Base-by-base conservation (phyloP, 345 rosid species). In the Adansonia digitata region DNA sequence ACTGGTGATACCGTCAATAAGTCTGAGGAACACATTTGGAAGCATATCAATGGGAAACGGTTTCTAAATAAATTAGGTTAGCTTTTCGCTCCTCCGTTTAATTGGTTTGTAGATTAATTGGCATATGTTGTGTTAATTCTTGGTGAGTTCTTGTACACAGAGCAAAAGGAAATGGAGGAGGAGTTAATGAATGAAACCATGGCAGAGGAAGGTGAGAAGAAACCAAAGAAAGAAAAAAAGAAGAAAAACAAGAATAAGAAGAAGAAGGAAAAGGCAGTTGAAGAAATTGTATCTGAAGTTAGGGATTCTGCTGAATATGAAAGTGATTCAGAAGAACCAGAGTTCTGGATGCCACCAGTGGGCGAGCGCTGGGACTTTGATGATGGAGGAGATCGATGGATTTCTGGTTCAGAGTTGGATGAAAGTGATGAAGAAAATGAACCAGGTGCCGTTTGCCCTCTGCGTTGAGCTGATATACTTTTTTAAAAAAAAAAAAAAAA, bases 1-100 rank as follows among this genome's bases (percentile, higher is more conserved):
- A 94, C 97, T 0, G 97, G 94, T 29, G 92, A 91, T 81, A 88
- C 86, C 8, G 91, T 94, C 67, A 94, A 94, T 79, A 94, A 94
- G 78, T 84, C 86, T 4, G 97, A 92, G 83, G 93, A 92, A 76
- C 98, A 94, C 76, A 89, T 92, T 40, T 94, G 95, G 97, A 94
- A 92, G 83, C 98, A 94, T 43, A 78, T 94, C 71, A 91, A 89
- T 5, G 97, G 97, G 43, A 91, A 66, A 73, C 81, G 93, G 34
- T 94, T 94, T 87, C 97, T 94, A 79, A 88, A 86, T 80, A 90
- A 82, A 81, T 79, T 94, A 78, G 97, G 98, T 94, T 45, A 7
- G 68, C 53, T 45, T 75, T 63, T 43, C 15, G 31, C 7, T 45
- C 39, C 39, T 69, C 5, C 1, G 17, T 24, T 71, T 75, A 5